Evolutionary conservation across 2,329 filamentous ascomycete species (phyloP).

Genomic region (Epichloe festucae): DNA sequence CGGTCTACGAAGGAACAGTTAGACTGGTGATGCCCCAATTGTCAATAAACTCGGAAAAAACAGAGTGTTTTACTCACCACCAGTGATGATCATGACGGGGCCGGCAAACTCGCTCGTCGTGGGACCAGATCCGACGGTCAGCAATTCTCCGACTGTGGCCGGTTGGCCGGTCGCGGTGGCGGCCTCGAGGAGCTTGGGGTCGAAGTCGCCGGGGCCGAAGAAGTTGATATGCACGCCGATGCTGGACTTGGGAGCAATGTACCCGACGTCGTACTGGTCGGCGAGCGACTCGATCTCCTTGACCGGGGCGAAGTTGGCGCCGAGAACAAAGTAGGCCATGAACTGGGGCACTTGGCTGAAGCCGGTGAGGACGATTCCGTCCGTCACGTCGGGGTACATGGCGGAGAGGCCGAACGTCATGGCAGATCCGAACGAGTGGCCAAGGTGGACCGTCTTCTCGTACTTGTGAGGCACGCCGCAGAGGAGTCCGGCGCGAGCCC

Average conservation of each 20-base stretch:
- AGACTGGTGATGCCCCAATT: too few relatives aligned
- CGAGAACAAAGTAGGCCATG: constrained; percentile 28
- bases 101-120: constrained; percentile 31
- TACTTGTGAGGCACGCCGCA: constrained; percentile 24
- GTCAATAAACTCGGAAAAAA: too few relatives aligned
- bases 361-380: constrained; percentile 48
- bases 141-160: constrained; percentile 42
- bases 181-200: constrained; percentile 35
- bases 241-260: constrained; percentile 33
- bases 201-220: constrained; percentile 40
- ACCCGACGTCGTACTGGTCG: constrained; percentile 32
- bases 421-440: constrained; percentile 50
- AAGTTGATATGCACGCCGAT: constrained; percentile 39
- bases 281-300: constrained; percentile 15
- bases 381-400: constrained; percentile 37
- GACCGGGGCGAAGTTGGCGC: constrained; percentile 34
- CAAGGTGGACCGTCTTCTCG: constrained; percentile 42
- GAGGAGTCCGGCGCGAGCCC: constrained; percentile 33
- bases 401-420: constrained; percentile 43
- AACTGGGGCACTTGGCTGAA: constrained; percentile 38
- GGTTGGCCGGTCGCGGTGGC: constrained; percentile 39
- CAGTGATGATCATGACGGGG: constrained; percentile 46
- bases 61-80: constrained; percentile 21
- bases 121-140: constrained; percentile 35
- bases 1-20: constrained; percentile 17